Conservation (phyloP, 1,139 yeast genomes). For the Debaryomycetaceae sp. region DNA sequence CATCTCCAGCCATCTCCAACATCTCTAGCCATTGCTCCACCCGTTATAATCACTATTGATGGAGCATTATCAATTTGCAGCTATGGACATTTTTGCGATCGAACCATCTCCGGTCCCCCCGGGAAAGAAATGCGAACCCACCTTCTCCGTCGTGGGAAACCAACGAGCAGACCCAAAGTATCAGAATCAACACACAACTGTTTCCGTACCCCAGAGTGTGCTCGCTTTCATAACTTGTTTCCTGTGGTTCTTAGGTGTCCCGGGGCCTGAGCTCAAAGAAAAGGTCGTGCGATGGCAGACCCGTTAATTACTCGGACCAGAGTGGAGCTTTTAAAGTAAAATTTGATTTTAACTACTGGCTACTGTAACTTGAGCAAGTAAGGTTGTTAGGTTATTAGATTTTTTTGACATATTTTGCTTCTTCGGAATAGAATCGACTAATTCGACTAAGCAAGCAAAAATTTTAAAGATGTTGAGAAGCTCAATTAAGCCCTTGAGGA, state of each 20-base stretch:
- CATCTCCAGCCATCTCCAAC: too few relatives aligned
- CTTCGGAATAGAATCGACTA: neutral
- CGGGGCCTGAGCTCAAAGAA: too few relatives aligned
- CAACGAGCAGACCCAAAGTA: neutral
- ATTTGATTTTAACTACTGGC: neutral
- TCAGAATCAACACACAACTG: neutral
- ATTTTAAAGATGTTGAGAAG: slow-evolving; percentile 9
- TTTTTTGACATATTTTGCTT: neutral
- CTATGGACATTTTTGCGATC: too few relatives aligned
- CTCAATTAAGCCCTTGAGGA: slow-evolving; percentile 8
- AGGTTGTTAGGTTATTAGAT: neutral
- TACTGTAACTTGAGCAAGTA: neutral
- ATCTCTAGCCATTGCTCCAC: too few relatives aligned
- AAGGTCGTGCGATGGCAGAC: neutral
- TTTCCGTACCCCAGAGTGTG: neutral
- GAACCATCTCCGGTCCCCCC: too few relatives aligned
- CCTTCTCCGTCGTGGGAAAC: neutral
- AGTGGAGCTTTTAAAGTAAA: neutral
- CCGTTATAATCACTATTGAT: too few relatives aligned
- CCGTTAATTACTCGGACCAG: neutral
- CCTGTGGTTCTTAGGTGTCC: too few relatives aligned
- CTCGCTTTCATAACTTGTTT: neutral
- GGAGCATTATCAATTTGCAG: too few relatives aligned
- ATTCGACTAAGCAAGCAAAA: neutral
- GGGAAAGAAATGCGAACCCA: too few relatives aligned